Base-by-base conservation (phyloP, 306 rosid genomes). In the Vicia faba region DNA sequence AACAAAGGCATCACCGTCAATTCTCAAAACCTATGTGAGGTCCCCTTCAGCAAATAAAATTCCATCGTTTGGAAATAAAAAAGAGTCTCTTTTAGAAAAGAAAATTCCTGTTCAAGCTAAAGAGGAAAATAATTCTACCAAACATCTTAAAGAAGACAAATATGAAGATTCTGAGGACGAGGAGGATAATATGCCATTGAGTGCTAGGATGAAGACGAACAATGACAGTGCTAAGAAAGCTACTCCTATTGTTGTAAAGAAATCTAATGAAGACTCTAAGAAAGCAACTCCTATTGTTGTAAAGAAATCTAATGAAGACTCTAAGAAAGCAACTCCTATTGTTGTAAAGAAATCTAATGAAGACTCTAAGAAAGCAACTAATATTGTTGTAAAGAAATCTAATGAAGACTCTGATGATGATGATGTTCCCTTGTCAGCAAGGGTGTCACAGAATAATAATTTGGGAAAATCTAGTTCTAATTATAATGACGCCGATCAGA, bases 141-240 rank as follows among this genome's bases (percentile, higher is more conserved):
- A 69, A 64, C 56, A 7, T 9, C 8, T 11, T 75, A 14, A 56
- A 11, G 48, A 38, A 18, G 12, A 31, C 28, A 4, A 19, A 8
- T 18, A 5, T 69, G 80, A 70, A 20, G 83, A 78, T 61, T 78
- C 80, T 23, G 85, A 77, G 19, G 77, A 81, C 1, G 80, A 82
- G 20, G 80, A 70, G 60, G 83, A 82, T 70, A 11, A 66, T 51
- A 66, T 70, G 25, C 82, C 83, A 10, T 69, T 78, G 70, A 70
- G 78, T 81, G 25, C 45, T 25, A 78, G 82, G 78, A 23, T 81
- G 72, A 70, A 70, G 61, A 23, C 26, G 54, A 78, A 23, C 43
- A 55, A 69, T 55, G 53, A 45, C 62, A 56, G 46, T 16, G 28
- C 39, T 59, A 81, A 63, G 20, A 77, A 74, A 65, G 48, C 23